These are phyloP conservation scores for Scedosporium minutisporum DNA, from an alignment of 2,329 filamentous ascomycete species.

Conservation along the genomic window DNA sequence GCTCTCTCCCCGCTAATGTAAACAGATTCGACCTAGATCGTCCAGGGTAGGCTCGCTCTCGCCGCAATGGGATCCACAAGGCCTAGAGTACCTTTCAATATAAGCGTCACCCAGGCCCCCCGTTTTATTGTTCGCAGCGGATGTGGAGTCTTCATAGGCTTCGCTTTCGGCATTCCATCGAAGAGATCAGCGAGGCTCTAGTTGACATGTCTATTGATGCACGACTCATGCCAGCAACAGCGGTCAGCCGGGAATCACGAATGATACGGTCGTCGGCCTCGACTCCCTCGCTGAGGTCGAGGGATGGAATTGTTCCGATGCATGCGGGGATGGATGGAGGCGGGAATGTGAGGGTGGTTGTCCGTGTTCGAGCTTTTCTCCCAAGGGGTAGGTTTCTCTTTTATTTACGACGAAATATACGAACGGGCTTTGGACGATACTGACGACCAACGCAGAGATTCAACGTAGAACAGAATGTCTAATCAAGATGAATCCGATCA, in stretches of 20 bases:
- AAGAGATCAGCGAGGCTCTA: conserved; percentile 29
- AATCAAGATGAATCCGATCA: conserved; percentile 81
- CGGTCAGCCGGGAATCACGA: conserved; percentile 20
- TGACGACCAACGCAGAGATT: conserved; percentile 49
- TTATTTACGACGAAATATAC: not conserved
- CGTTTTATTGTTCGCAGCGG: not conserved
- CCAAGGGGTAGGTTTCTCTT: conserved; percentile 52
- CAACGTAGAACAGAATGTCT: conserved; percentile 75
- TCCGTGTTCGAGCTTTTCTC: conserved; percentile 70
- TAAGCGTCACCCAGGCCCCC: not conserved
- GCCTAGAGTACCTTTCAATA: not conserved
- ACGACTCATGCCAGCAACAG: conserved; percentile 35
- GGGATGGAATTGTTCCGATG: conserved; percentile 55
- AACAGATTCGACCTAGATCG: not conserved
- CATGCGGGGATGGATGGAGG: conserved; percentile 49
- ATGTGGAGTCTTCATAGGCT: conserved; percentile 6
- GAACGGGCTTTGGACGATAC: conserved; percentile 8
- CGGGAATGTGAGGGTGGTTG: conserved; percentile 75
- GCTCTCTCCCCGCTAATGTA: not conserved
- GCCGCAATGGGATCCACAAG: not conserved
- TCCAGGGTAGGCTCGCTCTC: not conserved
- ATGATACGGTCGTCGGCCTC: conserved; percentile 59
- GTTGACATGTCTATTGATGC: conserved; percentile 31
- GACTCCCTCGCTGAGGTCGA: conserved; percentile 66
- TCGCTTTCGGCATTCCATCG: conserved; percentile 23